Percentiles rank a stretch among this genome's conserved stretches.
These are phyloP conservation scores for Helotiales sp. DNA, from an alignment of 2,329 filamentous ascomycete genomes.

Conservation along the genomic window DNA sequence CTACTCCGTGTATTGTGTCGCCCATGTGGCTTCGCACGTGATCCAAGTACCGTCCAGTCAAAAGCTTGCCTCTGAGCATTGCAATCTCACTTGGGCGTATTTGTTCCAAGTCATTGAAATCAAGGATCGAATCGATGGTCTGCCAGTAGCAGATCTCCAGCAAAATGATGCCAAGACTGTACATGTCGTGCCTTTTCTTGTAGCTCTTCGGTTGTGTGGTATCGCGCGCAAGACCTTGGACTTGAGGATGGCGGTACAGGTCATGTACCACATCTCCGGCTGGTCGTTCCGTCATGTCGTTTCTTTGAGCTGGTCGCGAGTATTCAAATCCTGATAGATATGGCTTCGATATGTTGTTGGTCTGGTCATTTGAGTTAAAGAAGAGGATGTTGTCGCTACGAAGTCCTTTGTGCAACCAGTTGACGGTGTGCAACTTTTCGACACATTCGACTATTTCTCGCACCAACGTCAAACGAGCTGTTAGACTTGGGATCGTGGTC, in stretches of 20 bases:
- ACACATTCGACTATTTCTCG: not conserved
- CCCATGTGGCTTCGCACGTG: not conserved
- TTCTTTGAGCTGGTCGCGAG: not conserved
- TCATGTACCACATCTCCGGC: not conserved
- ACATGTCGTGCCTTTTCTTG: not conserved
- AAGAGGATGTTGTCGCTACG: slow-evolving; percentile 3
- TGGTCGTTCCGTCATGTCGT: not conserved
- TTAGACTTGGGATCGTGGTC: not conserved
- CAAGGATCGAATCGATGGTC: not conserved
- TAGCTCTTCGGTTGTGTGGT: not conserved
- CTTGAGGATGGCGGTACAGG: not conserved
- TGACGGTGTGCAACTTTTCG: not conserved
- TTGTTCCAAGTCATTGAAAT: not conserved
- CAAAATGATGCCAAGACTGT: not conserved
- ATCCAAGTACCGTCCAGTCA: not conserved
- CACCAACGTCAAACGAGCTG: not conserved
- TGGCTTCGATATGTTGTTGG: not conserved
- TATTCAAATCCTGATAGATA: not conserved
- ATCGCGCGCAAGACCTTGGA: not conserved
- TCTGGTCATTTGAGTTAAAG: not conserved
- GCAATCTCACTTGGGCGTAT: not conserved
- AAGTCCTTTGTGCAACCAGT: slow-evolving; percentile 5
- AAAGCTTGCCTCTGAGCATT: not conserved
- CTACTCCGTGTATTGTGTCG: not conserved
- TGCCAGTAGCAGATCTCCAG: slow-evolving; percentile 1